A percentile compares a stretch with the other conserved stretches of the same genome.
phyloP scores from a whole-genome alignment of 257 asterid species.

The Eucommia ulmoides region DNA sequence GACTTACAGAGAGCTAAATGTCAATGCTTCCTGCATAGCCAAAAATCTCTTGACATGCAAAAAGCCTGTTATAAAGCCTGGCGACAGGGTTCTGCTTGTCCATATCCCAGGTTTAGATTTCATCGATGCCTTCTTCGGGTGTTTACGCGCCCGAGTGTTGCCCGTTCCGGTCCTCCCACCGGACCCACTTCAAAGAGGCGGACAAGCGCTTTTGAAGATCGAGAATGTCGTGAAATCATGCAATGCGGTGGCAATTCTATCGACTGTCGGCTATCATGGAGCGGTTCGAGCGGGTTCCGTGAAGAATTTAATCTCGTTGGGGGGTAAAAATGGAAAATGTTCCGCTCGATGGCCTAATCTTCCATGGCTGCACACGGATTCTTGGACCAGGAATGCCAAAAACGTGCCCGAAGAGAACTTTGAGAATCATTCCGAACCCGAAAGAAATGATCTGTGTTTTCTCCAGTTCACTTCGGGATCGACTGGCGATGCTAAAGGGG shows the following conservation, averaged over 20 bases:
- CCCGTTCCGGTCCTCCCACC: slow-evolving; percentile 91
- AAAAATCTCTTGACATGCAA: slow-evolving; percentile 51
- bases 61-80: slow-evolving; percentile 48
- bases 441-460: slow-evolving; percentile 40
- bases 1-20: slow-evolving; percentile 48
- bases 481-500: slow-evolving; percentile 86
- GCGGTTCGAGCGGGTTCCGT: slow-evolving; percentile 77
- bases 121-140: slow-evolving; percentile 76
- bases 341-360: slow-evolving; percentile 73
- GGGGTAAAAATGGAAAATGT: slow-evolving; percentile 18
- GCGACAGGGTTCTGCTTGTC: slow-evolving; percentile 69
- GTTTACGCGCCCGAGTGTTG: slow-evolving; percentile 58
- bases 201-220: slow-evolving; percentile 69
- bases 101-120: slow-evolving; percentile 77
- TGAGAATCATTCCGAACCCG: slow-evolving; percentile 17
- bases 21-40: slow-evolving; percentile 58
- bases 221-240: slow-evolving; percentile 59
- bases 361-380: slow-evolving; percentile 76
- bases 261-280: slow-evolving; percentile 55
- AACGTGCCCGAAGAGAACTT: slow-evolving; percentile 4
- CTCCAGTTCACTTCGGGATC: slow-evolving; percentile 86
- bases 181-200: slow-evolving; percentile 87
- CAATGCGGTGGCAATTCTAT: slow-evolving; percentile 60
- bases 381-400: slow-evolving; percentile 49
- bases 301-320: slow-evolving; percentile 32